Evolutionary conservation across 192 early-diverging fungal genomes (phyloP).

Genomic region (Podila clonocystis): DNA sequence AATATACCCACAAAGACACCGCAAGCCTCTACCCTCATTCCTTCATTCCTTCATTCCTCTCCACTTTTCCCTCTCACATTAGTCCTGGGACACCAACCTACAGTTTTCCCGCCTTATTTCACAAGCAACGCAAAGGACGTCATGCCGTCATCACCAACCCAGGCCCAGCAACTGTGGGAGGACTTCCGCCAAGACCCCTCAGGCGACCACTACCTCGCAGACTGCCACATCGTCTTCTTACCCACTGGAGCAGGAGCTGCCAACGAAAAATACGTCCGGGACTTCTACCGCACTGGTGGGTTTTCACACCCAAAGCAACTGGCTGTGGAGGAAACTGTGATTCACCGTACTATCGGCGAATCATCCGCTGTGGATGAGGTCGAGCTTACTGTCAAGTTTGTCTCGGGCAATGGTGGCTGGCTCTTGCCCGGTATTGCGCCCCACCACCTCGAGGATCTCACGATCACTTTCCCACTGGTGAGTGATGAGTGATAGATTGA

Average conservation of each 20-base stretch:
- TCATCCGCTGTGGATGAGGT: slow-evolving; percentile 55
- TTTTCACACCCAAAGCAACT: slow-evolving; percentile 38
- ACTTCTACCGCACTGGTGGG: slow-evolving; percentile 24
- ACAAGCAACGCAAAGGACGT: neutral
- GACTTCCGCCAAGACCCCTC: slow-evolving; percentile 31
- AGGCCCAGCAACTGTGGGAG: slow-evolving; percentile 20
- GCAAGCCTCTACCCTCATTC: neutral
- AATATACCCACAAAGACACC: neutral
- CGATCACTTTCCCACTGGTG: slow-evolving; percentile 51
- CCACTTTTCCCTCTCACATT: neutral
- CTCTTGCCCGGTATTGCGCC: slow-evolving; percentile 51
- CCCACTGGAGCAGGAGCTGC: slow-evolving; percentile 44
- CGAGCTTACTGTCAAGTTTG: slow-evolving; percentile 54
- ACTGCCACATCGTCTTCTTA: slow-evolving; percentile 39
- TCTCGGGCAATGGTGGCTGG: slow-evolving; percentile 51
- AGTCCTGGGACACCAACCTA: neutral
- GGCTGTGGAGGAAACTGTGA: slow-evolving; percentile 41
- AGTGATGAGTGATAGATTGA: slow-evolving; percentile 26
- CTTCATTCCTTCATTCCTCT: neutral
- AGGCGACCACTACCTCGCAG: slow-evolving; percentile 19
- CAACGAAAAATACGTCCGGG: slow-evolving; percentile 15
- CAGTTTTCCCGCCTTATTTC: neutral
- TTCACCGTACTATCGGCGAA: slow-evolving; percentile 47
- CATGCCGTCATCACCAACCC: neutral
- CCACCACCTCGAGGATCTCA: slow-evolving; percentile 46